These are phyloP conservation scores for Yamadazyma blattariae DNA, from an alignment of 1,139 yeast genomes.

Conservation along the genomic window DNA sequence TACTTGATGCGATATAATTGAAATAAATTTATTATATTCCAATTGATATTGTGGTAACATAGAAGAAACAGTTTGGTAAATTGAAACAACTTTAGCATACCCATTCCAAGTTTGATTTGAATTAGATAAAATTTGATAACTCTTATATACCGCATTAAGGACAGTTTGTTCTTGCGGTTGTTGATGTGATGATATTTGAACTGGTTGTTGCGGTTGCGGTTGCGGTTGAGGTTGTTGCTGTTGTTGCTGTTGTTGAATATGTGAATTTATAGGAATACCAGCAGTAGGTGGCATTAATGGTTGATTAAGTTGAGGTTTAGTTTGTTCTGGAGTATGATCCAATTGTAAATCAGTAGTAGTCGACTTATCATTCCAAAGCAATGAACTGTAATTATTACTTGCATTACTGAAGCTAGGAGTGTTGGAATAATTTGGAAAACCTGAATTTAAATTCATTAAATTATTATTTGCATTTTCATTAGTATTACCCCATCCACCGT, in stretches of 20 bases:
- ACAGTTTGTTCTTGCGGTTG: constrained; percentile 7
- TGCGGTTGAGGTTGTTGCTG: background rate
- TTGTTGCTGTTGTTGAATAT: background rate
- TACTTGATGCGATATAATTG: constrained; percentile 28
- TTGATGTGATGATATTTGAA: background rate
- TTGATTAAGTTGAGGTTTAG: background rate
- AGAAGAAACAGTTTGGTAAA: constrained; percentile 32
- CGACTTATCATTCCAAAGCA: constrained; percentile 6
- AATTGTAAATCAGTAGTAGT: background rate
- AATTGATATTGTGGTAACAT: constrained; percentile 26
- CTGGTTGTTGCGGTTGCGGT: background rate
- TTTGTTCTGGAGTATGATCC: background rate
- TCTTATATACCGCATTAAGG: constrained; percentile 28
- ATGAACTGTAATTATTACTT: background rate
- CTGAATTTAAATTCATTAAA: constrained; percentile 5
- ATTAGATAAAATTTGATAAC: constrained; percentile 30
- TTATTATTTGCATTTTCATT: background rate
- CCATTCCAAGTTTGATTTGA: constrained; percentile 39
- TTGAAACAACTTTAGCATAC: constrained; percentile 28
- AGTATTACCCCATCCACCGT: constrained; percentile 2
- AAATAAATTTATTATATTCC: constrained; percentile 42
- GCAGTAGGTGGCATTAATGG: background rate
- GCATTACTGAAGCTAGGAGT: background rate
- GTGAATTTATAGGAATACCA: background rate
- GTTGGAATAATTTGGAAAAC: constrained; percentile 3